A percentile compares a stretch with the other conserved stretches of the same genome.
These are phyloP conservation scores for Carex arenaria DNA, from an alignment of 202 grass and related monocot genomes.

Conservation along the genomic window DNA sequence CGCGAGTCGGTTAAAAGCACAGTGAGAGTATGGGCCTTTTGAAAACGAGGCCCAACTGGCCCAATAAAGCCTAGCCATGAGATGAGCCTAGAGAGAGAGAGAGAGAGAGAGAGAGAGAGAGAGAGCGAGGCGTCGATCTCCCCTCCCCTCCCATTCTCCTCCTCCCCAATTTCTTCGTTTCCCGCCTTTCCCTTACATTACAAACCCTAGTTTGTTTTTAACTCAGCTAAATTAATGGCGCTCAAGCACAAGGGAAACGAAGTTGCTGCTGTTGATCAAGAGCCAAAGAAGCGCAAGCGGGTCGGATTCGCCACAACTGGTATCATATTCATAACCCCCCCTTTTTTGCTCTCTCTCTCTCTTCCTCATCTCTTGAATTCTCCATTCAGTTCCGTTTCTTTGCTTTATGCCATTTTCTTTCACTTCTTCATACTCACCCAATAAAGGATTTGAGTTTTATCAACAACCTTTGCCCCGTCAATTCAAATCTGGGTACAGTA, in stretches of 20 bases:
- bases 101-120: no score
- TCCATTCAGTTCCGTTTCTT: no score
- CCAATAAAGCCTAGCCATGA: not conserved
- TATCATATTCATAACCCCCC: not conserved
- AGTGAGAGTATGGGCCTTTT: no score
- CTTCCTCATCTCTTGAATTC: not conserved
- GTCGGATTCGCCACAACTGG: constrained; percentile 71
- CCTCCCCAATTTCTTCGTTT: not conserved
- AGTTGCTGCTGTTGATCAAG: constrained; percentile 15
- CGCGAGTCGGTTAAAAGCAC: no score
- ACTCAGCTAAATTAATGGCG: constrained; percentile 37
- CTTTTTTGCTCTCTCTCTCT: not conserved
- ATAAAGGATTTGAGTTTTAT: not conserved
- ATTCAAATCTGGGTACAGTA: no score
- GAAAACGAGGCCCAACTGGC: no score
- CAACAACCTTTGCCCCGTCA: no score
- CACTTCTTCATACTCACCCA: no score
- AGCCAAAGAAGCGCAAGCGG: constrained; percentile 72
- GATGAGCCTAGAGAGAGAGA: no score
- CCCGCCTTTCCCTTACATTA: not conserved
- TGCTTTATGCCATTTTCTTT: no score
- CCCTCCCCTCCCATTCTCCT: no score
- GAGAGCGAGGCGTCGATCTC: no score
- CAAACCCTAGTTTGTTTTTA: not conserved
- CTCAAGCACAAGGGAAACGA: constrained; percentile 73